These are phyloP conservation scores for Ophiostoma himal-ulmi DNA, from an alignment of 2,329 filamentous ascomycete species.

Conservation along the genomic window DNA sequence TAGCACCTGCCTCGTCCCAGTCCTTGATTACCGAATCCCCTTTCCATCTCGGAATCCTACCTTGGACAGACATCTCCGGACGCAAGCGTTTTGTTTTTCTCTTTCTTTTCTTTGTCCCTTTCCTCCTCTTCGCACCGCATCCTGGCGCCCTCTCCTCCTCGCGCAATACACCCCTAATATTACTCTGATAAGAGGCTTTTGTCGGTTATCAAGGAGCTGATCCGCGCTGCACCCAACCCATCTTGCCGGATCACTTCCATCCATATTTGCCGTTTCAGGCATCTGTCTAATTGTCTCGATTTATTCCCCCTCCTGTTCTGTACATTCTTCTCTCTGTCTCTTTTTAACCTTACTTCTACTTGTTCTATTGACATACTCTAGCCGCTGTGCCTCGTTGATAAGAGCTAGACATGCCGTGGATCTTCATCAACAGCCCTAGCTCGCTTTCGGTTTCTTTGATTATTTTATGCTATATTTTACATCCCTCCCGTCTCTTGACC, in stretches of 20 bases:
- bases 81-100: not conserved
- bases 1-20: not conserved
- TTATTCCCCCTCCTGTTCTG: not conserved
- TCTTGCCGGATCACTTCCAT: not conserved
- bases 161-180: not conserved
- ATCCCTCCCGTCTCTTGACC: not conserved
- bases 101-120: not conserved
- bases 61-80: not conserved
- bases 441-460: not conserved
- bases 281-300: not conserved
- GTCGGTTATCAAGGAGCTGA: not conserved
- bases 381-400: not conserved
- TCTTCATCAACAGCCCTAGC: not conserved
- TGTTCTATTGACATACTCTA: not conserved
- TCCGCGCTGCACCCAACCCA: not conserved
- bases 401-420: not conserved
- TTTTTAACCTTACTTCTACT: not conserved
- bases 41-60: not conserved
- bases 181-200: not conserved
- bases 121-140: not conserved
- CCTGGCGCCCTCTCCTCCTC: not conserved
- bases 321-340: not conserved
- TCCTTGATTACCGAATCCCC: not conserved
- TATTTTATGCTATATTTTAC: not conserved
- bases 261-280: conserved; percentile 7